These are phyloP conservation scores for Staphylotrichum longicolle DNA, from an alignment of 495 filamentous ascomycete species.

Conservation along the genomic window DNA sequence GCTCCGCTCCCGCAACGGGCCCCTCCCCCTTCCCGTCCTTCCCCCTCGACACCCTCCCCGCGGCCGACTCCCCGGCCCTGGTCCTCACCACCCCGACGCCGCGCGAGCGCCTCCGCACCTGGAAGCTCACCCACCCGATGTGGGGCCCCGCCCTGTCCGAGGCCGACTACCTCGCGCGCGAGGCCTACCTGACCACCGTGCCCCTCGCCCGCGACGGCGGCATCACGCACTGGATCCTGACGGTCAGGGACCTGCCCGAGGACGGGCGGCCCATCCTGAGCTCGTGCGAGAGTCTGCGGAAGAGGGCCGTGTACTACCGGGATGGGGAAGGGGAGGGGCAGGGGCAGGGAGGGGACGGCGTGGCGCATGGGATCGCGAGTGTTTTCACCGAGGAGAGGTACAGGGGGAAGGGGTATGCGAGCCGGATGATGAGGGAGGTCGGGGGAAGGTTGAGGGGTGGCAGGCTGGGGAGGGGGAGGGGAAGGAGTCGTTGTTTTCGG, in stretches of 20 bases:
- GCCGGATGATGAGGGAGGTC: constrained; percentile 56
- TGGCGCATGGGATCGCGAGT: constrained; percentile 79
- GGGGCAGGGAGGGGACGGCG: constrained; percentile 56
- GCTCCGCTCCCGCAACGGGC: constrained; percentile 42
- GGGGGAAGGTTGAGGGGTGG: constrained; percentile 38
- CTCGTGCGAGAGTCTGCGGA: constrained; percentile 80
- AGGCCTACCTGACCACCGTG: constrained; percentile 66
- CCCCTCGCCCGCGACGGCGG: constrained; percentile 68
- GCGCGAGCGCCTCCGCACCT: constrained; percentile 60
- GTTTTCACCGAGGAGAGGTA: constrained; percentile 77
- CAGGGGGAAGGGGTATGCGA: constrained; percentile 75
- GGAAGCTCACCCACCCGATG: constrained; percentile 63
- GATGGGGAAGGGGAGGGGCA: constrained; percentile 52
- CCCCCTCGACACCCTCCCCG: constrained; percentile 44
- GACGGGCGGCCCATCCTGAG: constrained; percentile 63
- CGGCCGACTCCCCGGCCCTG: constrained; percentile 58
- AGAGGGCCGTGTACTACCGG: constrained; percentile 55
- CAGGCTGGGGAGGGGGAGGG: constrained; percentile 39
- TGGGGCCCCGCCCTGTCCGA: constrained; percentile 70
- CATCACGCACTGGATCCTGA: constrained; percentile 83
- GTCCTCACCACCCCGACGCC: constrained; percentile 65
- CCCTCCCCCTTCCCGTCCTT: constrained; percentile 21
- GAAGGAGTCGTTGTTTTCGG: constrained; percentile 54
- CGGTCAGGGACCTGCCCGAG: constrained; percentile 51
- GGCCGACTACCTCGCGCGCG: constrained; percentile 73